Conservation (phyloP, 2,329 filamentous ascomycete species). For the Penicillium sp. region DNA sequence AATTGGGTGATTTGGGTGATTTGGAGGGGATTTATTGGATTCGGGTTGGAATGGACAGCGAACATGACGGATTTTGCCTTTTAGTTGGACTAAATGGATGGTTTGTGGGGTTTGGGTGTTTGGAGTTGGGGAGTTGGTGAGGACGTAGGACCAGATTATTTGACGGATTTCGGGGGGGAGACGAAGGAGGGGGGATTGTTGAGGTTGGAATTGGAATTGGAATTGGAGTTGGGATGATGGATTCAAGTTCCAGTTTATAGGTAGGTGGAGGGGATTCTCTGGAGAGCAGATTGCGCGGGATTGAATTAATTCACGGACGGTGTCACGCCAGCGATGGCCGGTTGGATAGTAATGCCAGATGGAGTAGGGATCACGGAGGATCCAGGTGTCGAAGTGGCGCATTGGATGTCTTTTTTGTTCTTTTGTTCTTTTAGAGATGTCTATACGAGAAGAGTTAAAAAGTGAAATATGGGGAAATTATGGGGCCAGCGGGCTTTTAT, state of each 20-base stretch:
- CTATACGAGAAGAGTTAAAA: background rate
- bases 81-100: constrained; percentile 39
- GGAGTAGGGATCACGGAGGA: constrained; percentile 41
- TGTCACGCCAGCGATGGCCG: constrained; percentile 38
- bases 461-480: constrained; percentile 12
- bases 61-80: constrained; percentile 38
- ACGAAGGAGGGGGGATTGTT: constrained; percentile 25
- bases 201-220: constrained; percentile 4
- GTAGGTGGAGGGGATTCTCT: background rate
- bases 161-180: constrained; percentile 41
- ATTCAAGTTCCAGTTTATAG: constrained; percentile 16
- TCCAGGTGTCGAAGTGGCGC: constrained; percentile 43
- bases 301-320: constrained; percentile 37
- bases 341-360: constrained; percentile 43
- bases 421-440: background rate
- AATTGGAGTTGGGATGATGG: background rate
- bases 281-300: constrained; percentile 39
- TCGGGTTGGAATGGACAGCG: constrained; percentile 22
- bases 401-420: too few species aligned
- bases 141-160: constrained; percentile 41
- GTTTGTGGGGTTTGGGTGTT: constrained; percentile 17
- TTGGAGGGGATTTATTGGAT: too few species aligned
- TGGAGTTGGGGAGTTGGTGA: constrained; percentile 22
- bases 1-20: too few species aligned
- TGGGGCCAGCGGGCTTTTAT: constrained; percentile 12